These are phyloP conservation scores for Nemania sp. DNA, from an alignment of 2,329 filamentous ascomycete genomes.

Conservation along the genomic window DNA sequence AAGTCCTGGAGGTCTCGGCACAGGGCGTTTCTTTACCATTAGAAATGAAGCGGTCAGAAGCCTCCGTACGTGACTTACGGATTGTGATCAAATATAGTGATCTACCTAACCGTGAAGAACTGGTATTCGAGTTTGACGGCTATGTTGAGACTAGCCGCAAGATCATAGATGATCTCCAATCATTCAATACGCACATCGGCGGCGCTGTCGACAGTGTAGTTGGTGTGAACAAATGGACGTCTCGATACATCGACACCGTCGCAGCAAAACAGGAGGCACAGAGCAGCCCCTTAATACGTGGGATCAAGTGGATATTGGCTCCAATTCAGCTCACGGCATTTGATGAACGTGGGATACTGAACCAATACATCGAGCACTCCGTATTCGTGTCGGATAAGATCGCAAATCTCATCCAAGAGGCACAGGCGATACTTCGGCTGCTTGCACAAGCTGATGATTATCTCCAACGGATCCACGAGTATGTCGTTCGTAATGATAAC, in stretches of 20 bases:
- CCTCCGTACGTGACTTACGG: constrained; percentile 78
- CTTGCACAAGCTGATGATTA: constrained; percentile 77
- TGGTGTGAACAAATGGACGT: constrained; percentile 80
- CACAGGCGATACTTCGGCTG: constrained; percentile 73
- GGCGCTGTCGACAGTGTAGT: constrained; percentile 80
- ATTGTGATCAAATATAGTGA: constrained; percentile 78
- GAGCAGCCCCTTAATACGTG: constrained; percentile 53
- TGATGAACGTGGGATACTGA: constrained; percentile 72
- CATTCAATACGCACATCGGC: constrained; percentile 82
- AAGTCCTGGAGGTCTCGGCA: constrained; percentile 75
- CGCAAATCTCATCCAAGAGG: constrained; percentile 73
- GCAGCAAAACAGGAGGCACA: constrained; percentile 52
- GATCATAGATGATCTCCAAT: constrained; percentile 74
- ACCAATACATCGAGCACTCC: constrained; percentile 82
- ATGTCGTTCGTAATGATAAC: constrained; percentile 73
- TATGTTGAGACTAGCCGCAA: constrained; percentile 78
- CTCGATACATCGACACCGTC: constrained; percentile 74
- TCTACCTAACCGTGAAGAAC: constrained; percentile 74
- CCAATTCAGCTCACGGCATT: constrained; percentile 73
- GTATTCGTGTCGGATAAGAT: constrained; percentile 77
- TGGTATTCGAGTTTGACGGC: constrained; percentile 79
- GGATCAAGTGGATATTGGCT: constrained; percentile 62
- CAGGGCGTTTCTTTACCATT: constrained; percentile 76
- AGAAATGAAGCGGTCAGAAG: constrained; percentile 83
- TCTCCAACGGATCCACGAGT: constrained; percentile 75